Percentiles rank a stretch among this genome's conserved stretches.
phyloP scores from a whole-genome alignment of 2,329 filamentous ascomycete genomes.

The Ploettnerulaceae sp. region DNA sequence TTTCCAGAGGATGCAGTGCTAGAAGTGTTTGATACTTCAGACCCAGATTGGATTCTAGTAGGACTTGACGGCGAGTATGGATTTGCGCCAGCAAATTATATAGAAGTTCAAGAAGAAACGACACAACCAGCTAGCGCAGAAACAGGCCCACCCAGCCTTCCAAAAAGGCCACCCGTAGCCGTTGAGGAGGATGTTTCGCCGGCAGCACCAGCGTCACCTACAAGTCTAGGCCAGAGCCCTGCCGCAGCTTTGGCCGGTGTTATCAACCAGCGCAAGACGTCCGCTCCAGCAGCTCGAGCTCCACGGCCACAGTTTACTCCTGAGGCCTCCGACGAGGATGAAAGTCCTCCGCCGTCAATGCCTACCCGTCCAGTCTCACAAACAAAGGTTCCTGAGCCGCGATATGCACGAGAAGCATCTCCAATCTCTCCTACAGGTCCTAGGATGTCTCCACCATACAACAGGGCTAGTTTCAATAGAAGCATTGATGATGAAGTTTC shows the following conservation, averaged over 20 bases:
- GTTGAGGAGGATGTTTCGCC: constrained; percentile 26
- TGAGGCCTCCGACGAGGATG: constrained; percentile 64
- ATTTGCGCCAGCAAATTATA: constrained; percentile 95
- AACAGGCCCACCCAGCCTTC: constrained; percentile 34
- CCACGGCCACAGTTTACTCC: constrained; percentile 57
- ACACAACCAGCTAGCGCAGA: constrained; percentile 29
- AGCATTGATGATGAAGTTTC: constrained; percentile 43
- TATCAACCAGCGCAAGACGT: constrained; percentile 37
- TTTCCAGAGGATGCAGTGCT: constrained; percentile 85
- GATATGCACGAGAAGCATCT: constrained; percentile 23
- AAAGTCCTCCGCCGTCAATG: constrained; percentile 53
- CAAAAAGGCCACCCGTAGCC: constrained; percentile 35
- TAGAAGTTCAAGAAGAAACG: constrained; percentile 57
- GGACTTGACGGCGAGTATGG: constrained; percentile 81
- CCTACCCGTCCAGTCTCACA: constrained; percentile 58
- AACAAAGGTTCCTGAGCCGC: constrained; percentile 39
- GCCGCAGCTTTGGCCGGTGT: constrained; percentile 49
- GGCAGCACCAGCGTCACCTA: constrained; percentile 24
- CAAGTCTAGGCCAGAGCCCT: constrained; percentile 27
- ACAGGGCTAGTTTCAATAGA: constrained; percentile 39
- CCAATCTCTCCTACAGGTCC: constrained; percentile 40
- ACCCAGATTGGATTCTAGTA: constrained; percentile 95
- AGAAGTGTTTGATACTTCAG: constrained; percentile 81
- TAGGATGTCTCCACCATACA: constrained; percentile 50
- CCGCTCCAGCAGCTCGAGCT: constrained; percentile 37